Percentiles rank a stretch among this genome's conserved stretches.
phyloP scores from a whole-genome alignment of 148 eudicot genomes.

The Agrostemma githago region DNA sequence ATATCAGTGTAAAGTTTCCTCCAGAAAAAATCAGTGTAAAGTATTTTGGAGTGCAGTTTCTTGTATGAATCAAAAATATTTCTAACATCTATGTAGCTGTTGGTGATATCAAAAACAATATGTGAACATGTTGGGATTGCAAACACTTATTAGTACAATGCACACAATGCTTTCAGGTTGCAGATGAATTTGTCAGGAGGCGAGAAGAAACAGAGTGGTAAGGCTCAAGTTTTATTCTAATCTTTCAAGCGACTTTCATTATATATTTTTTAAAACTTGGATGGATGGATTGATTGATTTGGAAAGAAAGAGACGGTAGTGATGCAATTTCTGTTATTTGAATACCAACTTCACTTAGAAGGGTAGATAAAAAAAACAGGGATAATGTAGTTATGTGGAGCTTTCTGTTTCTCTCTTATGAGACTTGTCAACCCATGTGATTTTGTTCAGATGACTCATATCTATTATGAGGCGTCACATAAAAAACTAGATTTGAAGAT shows the following conservation, averaged over 20 bases:
- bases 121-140: background rate
- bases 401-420: background rate
- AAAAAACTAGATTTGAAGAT: too few relatives aligned
- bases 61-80: background rate
- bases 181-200: conserved; percentile 84
- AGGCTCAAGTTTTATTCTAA: conserved; percentile 15
- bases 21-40: background rate
- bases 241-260: background rate
- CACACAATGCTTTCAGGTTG: conserved; percentile 52
- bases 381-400: background rate
- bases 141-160: background rate
- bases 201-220: conserved; percentile 96
- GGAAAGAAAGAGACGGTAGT: background rate
- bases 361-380: background rate
- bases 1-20: too few relatives aligned
- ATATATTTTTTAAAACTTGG: too few relatives aligned
- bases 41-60: background rate
- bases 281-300: too few relatives aligned
- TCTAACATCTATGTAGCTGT: background rate
- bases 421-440: background rate
- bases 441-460: background rate
- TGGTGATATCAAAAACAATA: background rate
- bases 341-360: background rate
- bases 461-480: background rate
- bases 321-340: background rate